Evolutionary conservation across 306 rosid species (phyloP), one percentile per base, ranked within the genome.

Genomic region (Castanospermum australe): DNA sequence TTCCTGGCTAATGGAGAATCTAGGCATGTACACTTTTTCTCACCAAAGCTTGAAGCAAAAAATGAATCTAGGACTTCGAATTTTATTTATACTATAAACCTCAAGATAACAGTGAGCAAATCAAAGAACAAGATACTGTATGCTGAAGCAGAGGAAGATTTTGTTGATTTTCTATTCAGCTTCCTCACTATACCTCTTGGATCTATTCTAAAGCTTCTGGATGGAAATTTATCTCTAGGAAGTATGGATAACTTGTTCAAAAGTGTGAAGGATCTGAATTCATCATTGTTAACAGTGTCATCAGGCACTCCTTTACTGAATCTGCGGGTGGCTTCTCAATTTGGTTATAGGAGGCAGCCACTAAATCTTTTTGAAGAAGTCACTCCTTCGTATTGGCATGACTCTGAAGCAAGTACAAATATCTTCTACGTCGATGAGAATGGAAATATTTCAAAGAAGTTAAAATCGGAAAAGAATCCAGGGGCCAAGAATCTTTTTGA

Each of bases 171-270:
- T 14, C 72, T 76, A 14, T 63, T 75, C 10, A 61, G 51, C 72
- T 62, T 75, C 62, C 80, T 75, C 36, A 33, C 71, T 21, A 32
- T 18, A 21, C 82, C 82, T 15, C 36, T 78, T 21, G 82, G 82
- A 28, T 42, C 59, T 7, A 17, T 25, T 35, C 14, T 79, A 5
- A 70, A 22, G 15, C 54, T 59, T 12, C 14, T 69, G 50, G 35
- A 61, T 35, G 50, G 15, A 3, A 42, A 55, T 12, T 15, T 30
- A 4, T 7, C 10, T 2, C 4, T 48, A 33, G 77, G 78, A 35
- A 33, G 54, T 5, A 22, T 79, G 20, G 33, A 24, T 30, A 68
- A 28, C 33, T 47, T 78, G 41, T 68, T 67, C 33, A 12, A 0
- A 41, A 78, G 76, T 68, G 76, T 78, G 20, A 33, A 30, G 50